phyloP scores from a whole-genome alignment of 2,329 filamentous ascomycete species.

The Neophaeococcomyces mojaviensis region DNA sequence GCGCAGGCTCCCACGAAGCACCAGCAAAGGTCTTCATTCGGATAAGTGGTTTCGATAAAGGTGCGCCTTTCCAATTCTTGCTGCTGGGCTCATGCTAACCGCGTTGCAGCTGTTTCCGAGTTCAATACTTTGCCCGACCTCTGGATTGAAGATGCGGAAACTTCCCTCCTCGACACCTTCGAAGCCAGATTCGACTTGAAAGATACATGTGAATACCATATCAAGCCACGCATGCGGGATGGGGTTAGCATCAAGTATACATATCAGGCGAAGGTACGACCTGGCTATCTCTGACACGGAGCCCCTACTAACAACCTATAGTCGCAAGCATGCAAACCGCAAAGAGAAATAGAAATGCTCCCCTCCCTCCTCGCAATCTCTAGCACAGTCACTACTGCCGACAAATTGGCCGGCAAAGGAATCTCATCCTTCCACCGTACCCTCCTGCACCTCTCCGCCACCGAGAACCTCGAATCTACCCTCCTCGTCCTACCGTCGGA shows the following conservation, averaged over 20 bases:
- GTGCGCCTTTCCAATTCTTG: background rate
- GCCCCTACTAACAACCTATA: slow-evolving; percentile 4
- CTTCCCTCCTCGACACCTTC: slow-evolving; percentile 20
- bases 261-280: slow-evolving; percentile 19
- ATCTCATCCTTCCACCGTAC: slow-evolving; percentile 17
- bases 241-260: slow-evolving; percentile 21
- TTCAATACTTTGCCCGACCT: slow-evolving; percentile 19
- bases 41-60: slow-evolving; percentile 20
- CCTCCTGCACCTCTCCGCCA: slow-evolving; percentile 42
- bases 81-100: background rate
- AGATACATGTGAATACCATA: slow-evolving; percentile 20
- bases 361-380: slow-evolving; percentile 36
- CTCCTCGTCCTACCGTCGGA: slow-evolving; percentile 47
- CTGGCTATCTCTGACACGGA: background rate
- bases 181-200: slow-evolving; percentile 14
- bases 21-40: slow-evolving; percentile 29
- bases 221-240: slow-evolving; percentile 17
- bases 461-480: slow-evolving; percentile 50
- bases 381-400: slow-evolving; percentile 33
- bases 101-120: slow-evolving; percentile 2
- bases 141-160: slow-evolving; percentile 20
- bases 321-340: slow-evolving; percentile 14
- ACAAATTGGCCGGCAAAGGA: slow-evolving; percentile 19
- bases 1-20: slow-evolving; percentile 21
- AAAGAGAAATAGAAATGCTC: slow-evolving; percentile 18